phyloP scores from a whole-genome alignment of 225 moss, liverwort and hornwort genomes.

The Rhytidiadelphus loreus region DNA sequence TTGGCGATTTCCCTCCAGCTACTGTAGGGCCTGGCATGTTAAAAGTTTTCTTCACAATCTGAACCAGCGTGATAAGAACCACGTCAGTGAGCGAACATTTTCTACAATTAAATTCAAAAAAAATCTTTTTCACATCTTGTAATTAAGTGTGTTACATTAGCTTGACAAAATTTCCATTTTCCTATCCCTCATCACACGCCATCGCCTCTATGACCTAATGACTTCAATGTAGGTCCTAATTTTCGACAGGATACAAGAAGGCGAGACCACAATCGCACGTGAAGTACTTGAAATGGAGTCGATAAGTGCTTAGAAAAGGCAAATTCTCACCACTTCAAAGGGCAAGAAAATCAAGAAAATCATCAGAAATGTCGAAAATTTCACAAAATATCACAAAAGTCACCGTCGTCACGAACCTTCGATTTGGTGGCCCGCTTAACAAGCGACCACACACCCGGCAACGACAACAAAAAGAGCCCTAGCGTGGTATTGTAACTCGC shows the following conservation, averaged over 20 bases:
- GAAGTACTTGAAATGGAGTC: neutral
- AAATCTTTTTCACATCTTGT: neutral
- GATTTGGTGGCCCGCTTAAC: slow-evolving; percentile 91
- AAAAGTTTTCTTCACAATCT: slow-evolving; percentile 97
- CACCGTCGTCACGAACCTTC: slow-evolving; percentile 35
- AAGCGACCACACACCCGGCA: slow-evolving; percentile 97
- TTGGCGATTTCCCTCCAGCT: slow-evolving; percentile 65
- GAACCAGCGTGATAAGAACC: slow-evolving; percentile 2
- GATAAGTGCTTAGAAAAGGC: neutral
- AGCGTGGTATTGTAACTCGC: slow-evolving; percentile 97
- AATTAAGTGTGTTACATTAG: neutral
- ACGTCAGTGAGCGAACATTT: neutral
- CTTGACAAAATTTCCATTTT: neutral
- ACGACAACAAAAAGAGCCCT: slow-evolving; percentile 80
- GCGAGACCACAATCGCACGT: neutral
- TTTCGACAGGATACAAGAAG: neutral
- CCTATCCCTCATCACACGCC: neutral
- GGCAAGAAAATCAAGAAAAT: neutral
- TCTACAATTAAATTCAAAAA: neutral
- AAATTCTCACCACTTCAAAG: neutral
- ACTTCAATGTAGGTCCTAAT: neutral
- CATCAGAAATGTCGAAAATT: neutral
- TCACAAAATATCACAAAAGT: neutral
- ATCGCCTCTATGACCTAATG: neutral
- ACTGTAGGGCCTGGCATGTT: slow-evolving; percentile 34